Base-by-base conservation (phyloP, 257 asterid genomes). In the Marsdenia floribunda region DNA sequence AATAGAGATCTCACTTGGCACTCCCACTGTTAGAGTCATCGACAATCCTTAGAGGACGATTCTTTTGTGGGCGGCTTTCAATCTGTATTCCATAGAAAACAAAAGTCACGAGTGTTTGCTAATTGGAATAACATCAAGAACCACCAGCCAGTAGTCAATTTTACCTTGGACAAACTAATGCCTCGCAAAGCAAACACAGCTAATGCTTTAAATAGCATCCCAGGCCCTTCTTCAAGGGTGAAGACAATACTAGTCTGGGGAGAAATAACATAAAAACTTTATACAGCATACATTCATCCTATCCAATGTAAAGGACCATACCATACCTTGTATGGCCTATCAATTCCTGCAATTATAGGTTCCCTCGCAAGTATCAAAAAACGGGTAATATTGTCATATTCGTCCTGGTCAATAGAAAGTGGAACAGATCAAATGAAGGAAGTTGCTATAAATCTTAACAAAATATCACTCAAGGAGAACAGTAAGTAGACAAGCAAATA, bases 161-260 rank as follows among this genome's bases (percentile, higher is more conserved):
- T 85, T 82, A 90, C 99, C 99, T 95, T 92, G 0, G 93, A 84
- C 75, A 95, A 85, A 83, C 87, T 89, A 77, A 95, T 92, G 77
- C 68, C 90, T 82, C 99, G 84, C 84, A 95, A 81, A 65, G 96
- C 85, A 88, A 95, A 95, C 71, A 87, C 98, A 3, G 96, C 92
- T 68, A 95, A 85, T 70, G 99, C 99, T 88, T 95, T 90, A 88
- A 95, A 95, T 66, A 95, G 90, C 80, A 90, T 85, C 59, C 99
- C 98, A 19, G 99, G 97, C 57, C 99, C 99, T 86, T 92, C 98
- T 79, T 88, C 98, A 83, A 92, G 86, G 80, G 88, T 87, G 87
- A 95, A 95, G 70, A 92, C 96, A 21, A 95, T 87, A 83, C 99
- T 95, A 18, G 98, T 92, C 99, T 92, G 81, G 54, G 44, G 74